phyloP scores from a whole-genome alignment of 2,329 filamentous ascomycete species.

The Fusarium poae region DNA sequence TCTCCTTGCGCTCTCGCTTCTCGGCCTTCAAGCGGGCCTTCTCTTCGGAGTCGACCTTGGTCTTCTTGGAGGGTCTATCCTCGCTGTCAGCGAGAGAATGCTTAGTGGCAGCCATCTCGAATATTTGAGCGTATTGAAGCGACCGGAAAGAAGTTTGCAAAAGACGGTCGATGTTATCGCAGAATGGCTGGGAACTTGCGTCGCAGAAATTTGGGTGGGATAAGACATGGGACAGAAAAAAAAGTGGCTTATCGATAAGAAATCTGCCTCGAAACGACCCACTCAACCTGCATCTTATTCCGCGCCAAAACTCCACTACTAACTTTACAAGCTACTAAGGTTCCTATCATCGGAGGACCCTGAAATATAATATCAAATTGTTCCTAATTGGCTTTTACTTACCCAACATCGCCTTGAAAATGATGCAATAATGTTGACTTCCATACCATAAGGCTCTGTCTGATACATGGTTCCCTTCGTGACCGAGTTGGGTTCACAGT shows the following conservation, averaged over 20 bases:
- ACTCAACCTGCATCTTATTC: conserved; percentile 1
- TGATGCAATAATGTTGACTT: neutral
- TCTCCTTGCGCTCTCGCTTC: conserved; percentile 57
- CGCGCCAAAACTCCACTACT: conserved; percentile 5
- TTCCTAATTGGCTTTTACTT: neutral
- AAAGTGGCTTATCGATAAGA: conserved; percentile 54
- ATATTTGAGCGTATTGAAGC: conserved; percentile 2
- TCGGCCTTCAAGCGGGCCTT: conserved; percentile 57
- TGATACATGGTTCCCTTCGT: neutral
- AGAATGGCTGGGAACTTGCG: conserved; percentile 37
- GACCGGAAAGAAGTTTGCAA: conserved; percentile 9
- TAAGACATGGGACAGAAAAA: conserved; percentile 34
- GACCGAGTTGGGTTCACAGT: conserved; percentile 28
- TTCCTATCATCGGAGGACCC: conserved; percentile 13
- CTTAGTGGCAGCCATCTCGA: conserved; percentile 58
- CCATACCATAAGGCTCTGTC: neutral
- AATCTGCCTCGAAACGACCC: conserved; percentile 4
- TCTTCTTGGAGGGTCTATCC: conserved; percentile 57
- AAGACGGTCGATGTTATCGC: conserved; percentile 36
- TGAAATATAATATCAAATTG: neutral
- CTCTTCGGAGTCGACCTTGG: conserved; percentile 54
- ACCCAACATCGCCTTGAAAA: neutral
- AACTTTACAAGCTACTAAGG: neutral
- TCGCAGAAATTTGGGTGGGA: conserved; percentile 43
- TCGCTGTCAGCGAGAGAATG: conserved; percentile 56